Base-by-base conservation (phyloP, 768 basidiomycete species). In the Hericium rajendrae region DNA sequence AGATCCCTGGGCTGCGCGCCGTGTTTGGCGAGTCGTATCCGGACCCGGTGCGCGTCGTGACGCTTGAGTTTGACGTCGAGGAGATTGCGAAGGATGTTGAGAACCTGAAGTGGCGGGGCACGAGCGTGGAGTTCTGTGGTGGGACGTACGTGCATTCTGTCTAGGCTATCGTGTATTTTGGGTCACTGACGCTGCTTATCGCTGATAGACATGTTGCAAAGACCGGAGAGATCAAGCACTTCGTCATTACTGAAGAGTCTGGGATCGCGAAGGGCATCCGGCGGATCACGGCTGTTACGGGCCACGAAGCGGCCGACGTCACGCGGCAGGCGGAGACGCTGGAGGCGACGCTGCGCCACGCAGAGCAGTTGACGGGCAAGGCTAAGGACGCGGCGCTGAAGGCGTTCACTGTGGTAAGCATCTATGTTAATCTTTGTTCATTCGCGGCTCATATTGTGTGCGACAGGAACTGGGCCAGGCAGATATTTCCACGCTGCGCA, bases 21-120 rank as follows among this genome's bases (percentile, higher is more conserved):
- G 97, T 99, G 48, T 99, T 99, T 65, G 97, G 97, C 48, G 97
- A 99, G 73, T 81, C 89, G 0, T 99, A 99, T 69, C 97, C 97
- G 4, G 94, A 98, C 69, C 97, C 97, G 3, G 97, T 99, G 18
- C 81, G 95, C 32, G 92, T 98, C 1, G 97, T 99, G 13, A 83
- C 91, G 2, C 77, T 99, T 20, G 95, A 91, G 70, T 92, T 80
- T 67, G 83, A 85, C 60, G 79, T 95, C 16, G 87, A 94, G 53
- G 90, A 94, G 63, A 93, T 99, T 55, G 72, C 82, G 18, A 78
- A 81, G 65, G 91, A 99, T 62, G 78, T 95, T 46, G 81, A 86
- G 65, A 94, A 93, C 70, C 84, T 87, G 3, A 91, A 87, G 72
- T 99, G 97, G 97, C 76, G 89, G 50, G 74, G 72, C 28, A 97